Percentiles rank a stretch among this genome's conserved stretches.
Conservation (phyloP, 257 asterid species). For the Solanum tarapatanum region DNA sequence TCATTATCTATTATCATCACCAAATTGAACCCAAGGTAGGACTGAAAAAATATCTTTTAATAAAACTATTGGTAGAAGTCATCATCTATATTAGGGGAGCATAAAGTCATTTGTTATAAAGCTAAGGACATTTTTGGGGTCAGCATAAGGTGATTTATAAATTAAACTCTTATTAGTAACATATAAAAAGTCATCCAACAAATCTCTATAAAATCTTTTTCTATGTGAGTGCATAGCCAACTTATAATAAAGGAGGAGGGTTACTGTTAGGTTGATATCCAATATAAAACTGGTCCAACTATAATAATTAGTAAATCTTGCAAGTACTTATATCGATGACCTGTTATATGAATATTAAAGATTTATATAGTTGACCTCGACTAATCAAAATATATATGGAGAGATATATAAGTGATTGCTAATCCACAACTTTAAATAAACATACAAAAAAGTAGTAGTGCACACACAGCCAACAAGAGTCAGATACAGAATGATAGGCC, state of each 20-base stretch:
- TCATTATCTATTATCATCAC: background rate
- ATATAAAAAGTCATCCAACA: background rate
- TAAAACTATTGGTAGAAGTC: background rate
- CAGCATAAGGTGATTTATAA: background rate
- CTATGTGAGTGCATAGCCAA: background rate
- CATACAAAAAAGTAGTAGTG: background rate
- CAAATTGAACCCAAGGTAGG: background rate
- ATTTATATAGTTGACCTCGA: background rate
- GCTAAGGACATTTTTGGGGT: background rate
- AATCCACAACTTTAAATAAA: background rate
- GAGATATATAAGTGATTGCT: background rate
- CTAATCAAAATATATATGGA: background rate
- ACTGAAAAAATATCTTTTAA: background rate
- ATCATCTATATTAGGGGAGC: background rate
- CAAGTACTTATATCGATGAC: background rate
- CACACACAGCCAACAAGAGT: background rate
- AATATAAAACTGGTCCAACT: background rate
- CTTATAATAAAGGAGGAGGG: background rate
- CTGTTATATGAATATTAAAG: background rate
- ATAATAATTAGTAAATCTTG: background rate
- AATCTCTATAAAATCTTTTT: background rate
- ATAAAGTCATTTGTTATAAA: background rate
- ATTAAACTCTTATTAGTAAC: background rate
- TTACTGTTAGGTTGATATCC: background rate
- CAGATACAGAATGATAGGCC: background rate